A percentile compares a stretch with the other conserved stretches of the same genome.
Conservation (phyloP, 2,329 filamentous ascomycete genomes). For the Monosporascus sp. region DNA sequence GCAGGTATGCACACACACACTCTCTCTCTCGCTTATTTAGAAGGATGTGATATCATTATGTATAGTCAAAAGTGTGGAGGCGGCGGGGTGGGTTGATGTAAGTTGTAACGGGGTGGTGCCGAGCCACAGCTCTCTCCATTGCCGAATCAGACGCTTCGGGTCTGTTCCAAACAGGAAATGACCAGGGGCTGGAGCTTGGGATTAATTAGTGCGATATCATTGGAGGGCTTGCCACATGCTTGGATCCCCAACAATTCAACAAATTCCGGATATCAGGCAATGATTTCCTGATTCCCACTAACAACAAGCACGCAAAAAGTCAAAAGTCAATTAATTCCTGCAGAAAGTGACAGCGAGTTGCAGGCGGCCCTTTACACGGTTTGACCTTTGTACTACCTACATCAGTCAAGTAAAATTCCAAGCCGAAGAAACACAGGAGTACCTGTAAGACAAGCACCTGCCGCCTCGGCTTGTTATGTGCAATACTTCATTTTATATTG, state of each 20-base stretch:
- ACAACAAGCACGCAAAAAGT: constrained; percentile 3
- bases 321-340: not conserved
- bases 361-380: too few species aligned
- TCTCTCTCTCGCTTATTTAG: too few species aligned
- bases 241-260: constrained; percentile 30
- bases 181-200: not conserved
- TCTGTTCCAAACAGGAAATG: not conserved
- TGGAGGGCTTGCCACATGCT: not conserved
- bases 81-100: too few species aligned
- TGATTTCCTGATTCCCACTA: not conserved
- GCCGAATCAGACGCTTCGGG: not conserved
- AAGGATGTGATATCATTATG: too few species aligned
- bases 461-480: too few species aligned
- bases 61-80: too few species aligned
- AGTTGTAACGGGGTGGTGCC: not conserved
- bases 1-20: too few species aligned
- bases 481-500: too few species aligned
- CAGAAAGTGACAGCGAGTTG: not conserved
- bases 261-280: constrained; percentile 23
- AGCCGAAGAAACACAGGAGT: too few species aligned
- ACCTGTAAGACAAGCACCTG: too few species aligned
- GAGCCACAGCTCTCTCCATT: not conserved
- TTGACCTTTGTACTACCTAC: too few species aligned
- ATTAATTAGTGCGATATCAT: not conserved
- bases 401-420: too few species aligned